phyloP scores from a whole-genome alignment of 2,329 filamentous ascomycete genomes.

The Tolypocladium endophyticum region DNA sequence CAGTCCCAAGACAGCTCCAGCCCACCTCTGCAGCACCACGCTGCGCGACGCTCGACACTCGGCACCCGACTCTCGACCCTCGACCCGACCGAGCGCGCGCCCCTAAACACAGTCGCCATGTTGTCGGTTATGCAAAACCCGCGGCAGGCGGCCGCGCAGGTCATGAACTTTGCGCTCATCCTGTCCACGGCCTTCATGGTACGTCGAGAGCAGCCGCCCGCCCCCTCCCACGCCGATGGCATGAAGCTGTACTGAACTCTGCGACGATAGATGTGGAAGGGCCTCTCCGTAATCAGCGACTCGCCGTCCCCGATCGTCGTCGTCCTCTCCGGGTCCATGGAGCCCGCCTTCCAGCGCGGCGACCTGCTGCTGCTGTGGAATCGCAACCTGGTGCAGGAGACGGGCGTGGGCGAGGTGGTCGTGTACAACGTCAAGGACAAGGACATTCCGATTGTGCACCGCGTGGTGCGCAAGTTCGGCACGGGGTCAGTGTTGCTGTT shows the following conservation, averaged over 20 bases:
- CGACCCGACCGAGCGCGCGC: not conserved
- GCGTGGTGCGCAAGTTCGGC: conserved; percentile 69
- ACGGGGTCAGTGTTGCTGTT: conserved; percentile 31
- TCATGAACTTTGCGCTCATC: conserved; percentile 85
- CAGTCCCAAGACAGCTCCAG: not conserved
- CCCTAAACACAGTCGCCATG: conserved; percentile 35
- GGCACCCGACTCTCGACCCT: not conserved
- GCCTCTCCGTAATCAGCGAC: conserved; percentile 67
- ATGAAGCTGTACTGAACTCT: conserved; percentile 6
- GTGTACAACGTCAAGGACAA: conserved; percentile 79
- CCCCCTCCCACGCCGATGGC: not conserved
- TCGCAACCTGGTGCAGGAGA: conserved; percentile 46
- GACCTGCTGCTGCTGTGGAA: conserved; percentile 73
- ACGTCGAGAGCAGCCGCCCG: conserved; percentile 13
- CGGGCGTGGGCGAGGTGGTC: conserved; percentile 46
- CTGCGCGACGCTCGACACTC: not conserved
- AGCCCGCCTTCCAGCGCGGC: conserved; percentile 70
- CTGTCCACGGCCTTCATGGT: conserved; percentile 88
- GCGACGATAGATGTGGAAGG: conserved; percentile 63
- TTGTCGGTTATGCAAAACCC: conserved; percentile 61
- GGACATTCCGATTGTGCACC: conserved; percentile 95
- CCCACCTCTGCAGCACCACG: not conserved
- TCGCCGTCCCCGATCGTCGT: conserved; percentile 72
- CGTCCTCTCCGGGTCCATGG: conserved; percentile 77
- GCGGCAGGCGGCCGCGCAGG: conserved; percentile 69